These are phyloP conservation scores for Hysterangium stoloniferum DNA, from an alignment of 768 basidiomycete genomes.

Conservation along the genomic window DNA sequence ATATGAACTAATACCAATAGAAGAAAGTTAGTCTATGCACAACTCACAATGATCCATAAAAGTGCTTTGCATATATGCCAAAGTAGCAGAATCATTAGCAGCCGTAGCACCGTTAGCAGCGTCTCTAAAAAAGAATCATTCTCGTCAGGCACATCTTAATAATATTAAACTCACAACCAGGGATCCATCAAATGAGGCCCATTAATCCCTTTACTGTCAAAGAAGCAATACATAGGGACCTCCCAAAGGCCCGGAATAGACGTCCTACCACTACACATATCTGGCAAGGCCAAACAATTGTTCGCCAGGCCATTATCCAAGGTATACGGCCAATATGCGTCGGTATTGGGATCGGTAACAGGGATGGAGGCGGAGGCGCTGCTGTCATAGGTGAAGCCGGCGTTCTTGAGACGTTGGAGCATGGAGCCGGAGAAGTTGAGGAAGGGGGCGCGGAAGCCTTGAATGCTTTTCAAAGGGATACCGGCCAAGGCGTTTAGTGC, in stretches of 20 bases:
- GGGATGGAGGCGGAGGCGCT: conserved; percentile 52
- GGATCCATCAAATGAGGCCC: conserved; percentile 77
- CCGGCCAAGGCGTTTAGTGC: conserved; percentile 73
- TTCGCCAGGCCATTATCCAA: conserved; percentile 77
- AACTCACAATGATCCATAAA: conserved; percentile 55
- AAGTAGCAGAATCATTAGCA: conserved; percentile 54
- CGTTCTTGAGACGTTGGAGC: conserved; percentile 43
- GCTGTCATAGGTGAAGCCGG: conserved; percentile 69
- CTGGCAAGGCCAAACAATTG: conserved; percentile 48
- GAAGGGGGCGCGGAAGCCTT: conserved; percentile 73
- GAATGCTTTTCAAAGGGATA: conserved; percentile 55
- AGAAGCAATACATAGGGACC: conserved; percentile 76
- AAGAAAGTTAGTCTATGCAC: no score
- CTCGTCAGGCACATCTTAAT: background rate
- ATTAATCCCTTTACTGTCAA: conserved; percentile 46
- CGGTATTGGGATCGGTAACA: conserved; percentile 56
- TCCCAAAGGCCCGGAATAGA: conserved; percentile 77
- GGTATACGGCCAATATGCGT: conserved; percentile 81
- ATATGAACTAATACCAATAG: no score
- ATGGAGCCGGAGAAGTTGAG: conserved; percentile 60
- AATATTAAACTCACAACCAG: conserved; percentile 51
- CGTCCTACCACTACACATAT: conserved; percentile 58
- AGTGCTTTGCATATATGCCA: conserved; percentile 65
- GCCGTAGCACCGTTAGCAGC: conserved; percentile 40
- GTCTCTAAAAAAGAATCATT: conserved; percentile 31